These are phyloP conservation scores for Wallacemonas sp. DNA, from an alignment of 208 protist genomes.

Conservation along the genomic window DNA sequence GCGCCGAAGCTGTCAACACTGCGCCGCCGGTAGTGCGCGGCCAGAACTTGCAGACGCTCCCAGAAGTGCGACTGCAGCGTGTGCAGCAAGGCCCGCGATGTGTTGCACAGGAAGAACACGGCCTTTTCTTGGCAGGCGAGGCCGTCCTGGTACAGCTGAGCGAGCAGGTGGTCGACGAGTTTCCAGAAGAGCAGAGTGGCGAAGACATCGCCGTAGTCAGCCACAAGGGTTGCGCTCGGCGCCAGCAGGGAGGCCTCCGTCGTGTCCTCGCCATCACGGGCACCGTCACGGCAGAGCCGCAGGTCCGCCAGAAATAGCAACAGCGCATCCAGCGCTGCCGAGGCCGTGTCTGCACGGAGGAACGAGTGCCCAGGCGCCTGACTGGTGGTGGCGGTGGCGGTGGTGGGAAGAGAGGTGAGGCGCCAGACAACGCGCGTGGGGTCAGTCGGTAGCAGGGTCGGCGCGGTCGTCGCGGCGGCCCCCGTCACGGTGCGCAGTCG, in stretches of 20 bases:
- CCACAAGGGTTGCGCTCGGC: constrained; percentile 30
- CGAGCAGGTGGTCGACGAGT: constrained; percentile 54
- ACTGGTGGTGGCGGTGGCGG: not conserved
- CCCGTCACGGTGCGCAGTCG: not conserved
- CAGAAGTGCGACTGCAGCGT: constrained; percentile 67
- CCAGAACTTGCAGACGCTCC: constrained; percentile 43
- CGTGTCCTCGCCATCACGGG: not conserved
- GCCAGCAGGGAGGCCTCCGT: constrained; percentile 14
- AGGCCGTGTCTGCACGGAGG: not conserved
- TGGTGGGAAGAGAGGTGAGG: not conserved
- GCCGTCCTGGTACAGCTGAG: constrained; percentile 54
- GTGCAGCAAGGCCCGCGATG: constrained; percentile 46
- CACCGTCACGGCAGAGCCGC: not conserved
- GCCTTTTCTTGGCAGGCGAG: constrained; percentile 52
- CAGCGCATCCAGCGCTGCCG: not conserved
- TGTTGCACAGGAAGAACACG: constrained; percentile 78
- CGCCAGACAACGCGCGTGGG: not conserved
- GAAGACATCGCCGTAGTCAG: constrained; percentile 48
- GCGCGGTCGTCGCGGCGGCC: not conserved
- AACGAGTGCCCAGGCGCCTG: not conserved
- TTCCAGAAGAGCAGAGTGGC: constrained; percentile 76
- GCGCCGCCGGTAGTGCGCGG: constrained; percentile 36
- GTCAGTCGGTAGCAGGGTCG: not conserved
- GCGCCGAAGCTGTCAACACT: constrained; percentile 42
- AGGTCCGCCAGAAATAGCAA: not conserved